A percentile compares a stretch with the other conserved stretches of the same genome.
These are phyloP conservation scores for Kodamaea restingae DNA, from an alignment of 805 yeast genomes.

Conservation along the genomic window DNA sequence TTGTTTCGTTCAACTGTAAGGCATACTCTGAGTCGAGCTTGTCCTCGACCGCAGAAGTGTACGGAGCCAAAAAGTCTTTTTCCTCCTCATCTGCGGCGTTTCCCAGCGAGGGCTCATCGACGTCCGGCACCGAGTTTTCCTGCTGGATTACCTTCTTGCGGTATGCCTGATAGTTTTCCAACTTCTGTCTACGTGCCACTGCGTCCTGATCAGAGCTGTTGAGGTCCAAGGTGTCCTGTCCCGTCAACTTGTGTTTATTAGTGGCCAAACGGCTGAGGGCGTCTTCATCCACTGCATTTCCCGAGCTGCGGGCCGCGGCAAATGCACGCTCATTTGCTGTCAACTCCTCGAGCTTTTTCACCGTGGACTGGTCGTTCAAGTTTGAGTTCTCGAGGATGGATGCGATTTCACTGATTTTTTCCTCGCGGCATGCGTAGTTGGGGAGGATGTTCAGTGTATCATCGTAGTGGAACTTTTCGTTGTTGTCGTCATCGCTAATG, in stretches of 20 bases:
- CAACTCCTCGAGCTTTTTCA: slow-evolving; percentile 51
- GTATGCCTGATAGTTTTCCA: slow-evolving; percentile 56
- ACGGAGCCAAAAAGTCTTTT: slow-evolving; percentile 49
- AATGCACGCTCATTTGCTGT: slow-evolving; percentile 58
- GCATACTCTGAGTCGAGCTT: slow-evolving; percentile 60
- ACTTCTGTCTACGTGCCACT: slow-evolving; percentile 44
- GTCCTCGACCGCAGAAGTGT: slow-evolving; percentile 65
- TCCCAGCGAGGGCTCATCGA: slow-evolving; percentile 3
- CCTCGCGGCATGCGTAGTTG: slow-evolving; percentile 47
- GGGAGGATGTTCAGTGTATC: slow-evolving; percentile 59
- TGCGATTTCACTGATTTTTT: slow-evolving; percentile 37
- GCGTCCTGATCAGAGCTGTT: slow-evolving; percentile 45
- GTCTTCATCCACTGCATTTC: slow-evolving; percentile 32
- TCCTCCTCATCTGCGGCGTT: slow-evolving; percentile 5
- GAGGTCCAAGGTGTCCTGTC: slow-evolving; percentile 42
- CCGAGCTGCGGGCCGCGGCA: slow-evolving; percentile 50
- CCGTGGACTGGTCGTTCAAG: slow-evolving; percentile 42
- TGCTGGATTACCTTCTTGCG: slow-evolving; percentile 59
- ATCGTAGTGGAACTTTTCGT: slow-evolving; percentile 52
- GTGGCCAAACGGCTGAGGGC: slow-evolving; percentile 29
- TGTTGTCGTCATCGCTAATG: slow-evolving; percentile 55
- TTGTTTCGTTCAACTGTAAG: slow-evolving; percentile 46
- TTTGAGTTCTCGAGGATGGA: slow-evolving; percentile 36
- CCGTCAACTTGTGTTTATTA: slow-evolving; percentile 39
- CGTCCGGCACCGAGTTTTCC: slow-evolving; percentile 27